phyloP scores from a whole-genome alignment of 176 grass and related monocot genomes.

The Triticum urartu region DNA sequence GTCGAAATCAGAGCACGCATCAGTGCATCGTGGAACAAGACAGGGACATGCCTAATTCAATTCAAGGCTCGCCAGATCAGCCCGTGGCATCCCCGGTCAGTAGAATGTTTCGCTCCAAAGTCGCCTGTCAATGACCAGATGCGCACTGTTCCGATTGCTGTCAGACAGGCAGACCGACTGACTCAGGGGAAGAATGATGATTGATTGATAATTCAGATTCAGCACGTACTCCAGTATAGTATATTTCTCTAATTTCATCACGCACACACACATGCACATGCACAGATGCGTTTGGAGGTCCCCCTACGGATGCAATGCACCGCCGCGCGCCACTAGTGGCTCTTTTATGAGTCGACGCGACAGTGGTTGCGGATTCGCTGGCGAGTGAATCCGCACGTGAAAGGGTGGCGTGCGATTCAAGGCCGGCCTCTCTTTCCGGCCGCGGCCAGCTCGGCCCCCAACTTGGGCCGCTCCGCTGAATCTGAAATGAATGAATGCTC shows the following conservation, averaged over 20 bases:
- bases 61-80: slow-evolving; percentile 8
- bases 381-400: slow-evolving; percentile 40
- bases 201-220: neutral
- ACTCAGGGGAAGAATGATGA: neutral
- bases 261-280: neutral
- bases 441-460: slow-evolving; percentile 10
- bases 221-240: neutral
- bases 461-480: slow-evolving; percentile 20
- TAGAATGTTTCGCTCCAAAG: slow-evolving; percentile 29
- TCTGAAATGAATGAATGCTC: neutral
- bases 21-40: slow-evolving; percentile 14
- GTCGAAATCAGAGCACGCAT: slow-evolving; percentile 20
- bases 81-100: neutral
- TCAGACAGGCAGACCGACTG: neutral
- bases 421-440: slow-evolving; percentile 26
- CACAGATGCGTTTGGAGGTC: slow-evolving; percentile 10
- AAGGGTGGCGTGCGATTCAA: slow-evolving; percentile 37
- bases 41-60: neutral
- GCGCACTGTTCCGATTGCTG: neutral
- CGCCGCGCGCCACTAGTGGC: neutral
- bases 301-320: slow-evolving; percentile 2
- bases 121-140: neutral
- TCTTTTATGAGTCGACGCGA: neutral
- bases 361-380: slow-evolving; percentile 27
- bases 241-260: neutral